These are phyloP conservation scores for Picea abies DNA, from an alignment of 83 land plant species.

Conservation along the genomic window DNA sequence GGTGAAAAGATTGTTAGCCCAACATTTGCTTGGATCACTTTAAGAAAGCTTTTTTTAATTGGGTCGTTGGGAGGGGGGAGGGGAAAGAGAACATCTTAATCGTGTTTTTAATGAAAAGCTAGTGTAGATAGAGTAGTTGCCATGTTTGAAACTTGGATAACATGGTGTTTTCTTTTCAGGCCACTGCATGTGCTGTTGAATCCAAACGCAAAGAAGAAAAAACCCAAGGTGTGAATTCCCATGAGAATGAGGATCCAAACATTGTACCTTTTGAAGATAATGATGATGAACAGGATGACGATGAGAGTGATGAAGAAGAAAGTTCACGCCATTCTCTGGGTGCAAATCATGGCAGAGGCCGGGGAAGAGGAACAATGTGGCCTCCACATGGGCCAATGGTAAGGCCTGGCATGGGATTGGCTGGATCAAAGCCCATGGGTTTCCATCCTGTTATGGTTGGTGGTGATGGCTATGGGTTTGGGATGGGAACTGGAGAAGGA, in stretches of 20 bases:
- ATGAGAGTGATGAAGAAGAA: slow-evolving; percentile 90
- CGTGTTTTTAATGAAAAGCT: no score
- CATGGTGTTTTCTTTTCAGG: slow-evolving; percentile 35
- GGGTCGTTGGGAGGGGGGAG: no score
- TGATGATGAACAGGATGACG: slow-evolving; percentile 89
- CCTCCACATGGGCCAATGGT: slow-evolving; percentile 55
- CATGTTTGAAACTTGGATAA: neutral
- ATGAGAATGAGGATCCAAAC: slow-evolving; percentile 68
- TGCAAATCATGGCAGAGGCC: slow-evolving; percentile 61
- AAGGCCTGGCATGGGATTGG: slow-evolving; percentile 60
- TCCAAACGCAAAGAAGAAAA: slow-evolving; percentile 90
- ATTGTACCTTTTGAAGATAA: slow-evolving; percentile 93
- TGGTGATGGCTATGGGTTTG: slow-evolving; percentile 67
- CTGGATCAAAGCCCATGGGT: slow-evolving; percentile 61
- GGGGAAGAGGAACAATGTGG: slow-evolving; percentile 84
- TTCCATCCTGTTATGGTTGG: slow-evolving; percentile 89
- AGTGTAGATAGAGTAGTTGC: no score
- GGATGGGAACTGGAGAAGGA: slow-evolving; percentile 59
- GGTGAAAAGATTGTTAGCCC: neutral
- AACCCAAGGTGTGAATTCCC: slow-evolving; percentile 69
- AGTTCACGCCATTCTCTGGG: slow-evolving; percentile 42
- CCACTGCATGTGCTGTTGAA: slow-evolving; percentile 75
- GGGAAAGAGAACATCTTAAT: no score
- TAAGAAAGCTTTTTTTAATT: neutral
- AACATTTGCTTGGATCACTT: neutral